Evolutionary conservation across 2,329 filamentous ascomycete species (phyloP).

Genomic region (Calonectria multiphialidica): DNA sequence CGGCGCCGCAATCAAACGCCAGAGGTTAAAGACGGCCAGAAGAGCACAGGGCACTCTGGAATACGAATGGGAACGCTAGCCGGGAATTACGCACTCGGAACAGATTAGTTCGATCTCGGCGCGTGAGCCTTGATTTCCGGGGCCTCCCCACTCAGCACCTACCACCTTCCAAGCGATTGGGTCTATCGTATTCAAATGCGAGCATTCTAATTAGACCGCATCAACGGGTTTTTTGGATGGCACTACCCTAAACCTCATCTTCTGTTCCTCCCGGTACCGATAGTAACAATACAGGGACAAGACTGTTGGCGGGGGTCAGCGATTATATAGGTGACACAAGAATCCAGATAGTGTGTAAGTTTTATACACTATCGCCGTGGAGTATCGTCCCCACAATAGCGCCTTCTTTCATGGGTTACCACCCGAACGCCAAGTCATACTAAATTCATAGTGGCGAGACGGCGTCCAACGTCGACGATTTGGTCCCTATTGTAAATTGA

Average conservation of each 20-base stretch:
- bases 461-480: no score
- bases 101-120: background rate
- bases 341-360: no score
- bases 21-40: no score
- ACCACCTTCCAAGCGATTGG: background rate
- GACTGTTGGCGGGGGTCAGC: no score
- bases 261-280: no score
- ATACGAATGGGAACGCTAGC: background rate
- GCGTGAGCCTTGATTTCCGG: background rate
- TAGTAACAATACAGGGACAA: no score
- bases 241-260: background rate
- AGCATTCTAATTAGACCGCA: background rate
- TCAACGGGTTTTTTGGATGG: no score
- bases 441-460: no score
- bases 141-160: background rate
- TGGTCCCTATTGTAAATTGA: no score
- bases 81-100: slow-evolving; percentile 2
- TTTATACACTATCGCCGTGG: no score
- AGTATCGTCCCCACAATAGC: no score
- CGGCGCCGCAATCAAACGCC: background rate
- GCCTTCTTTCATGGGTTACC: background rate
- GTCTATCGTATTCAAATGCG: background rate
- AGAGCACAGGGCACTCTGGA: background rate
- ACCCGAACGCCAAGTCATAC: background rate
- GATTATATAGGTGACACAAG: no score